Conservation (phyloP, 2,329 filamentous ascomycete genomes). For the Phialemoniopsis sp. region DNA sequence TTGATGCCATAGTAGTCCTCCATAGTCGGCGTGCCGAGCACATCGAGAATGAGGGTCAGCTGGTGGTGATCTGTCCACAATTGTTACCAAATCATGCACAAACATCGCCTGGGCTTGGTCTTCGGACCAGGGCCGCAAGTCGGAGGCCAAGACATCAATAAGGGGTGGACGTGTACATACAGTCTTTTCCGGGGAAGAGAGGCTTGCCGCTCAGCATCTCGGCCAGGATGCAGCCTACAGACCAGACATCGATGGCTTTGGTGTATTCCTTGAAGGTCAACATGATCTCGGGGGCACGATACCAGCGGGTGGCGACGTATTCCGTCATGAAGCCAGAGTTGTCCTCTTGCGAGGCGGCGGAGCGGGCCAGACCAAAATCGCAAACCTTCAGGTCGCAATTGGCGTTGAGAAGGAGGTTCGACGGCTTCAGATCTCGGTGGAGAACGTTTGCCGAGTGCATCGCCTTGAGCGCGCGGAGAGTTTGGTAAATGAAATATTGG, state of each 20-base stretch:
- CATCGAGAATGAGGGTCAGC: conserved; percentile 92
- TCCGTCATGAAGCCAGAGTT: conserved; percentile 99
- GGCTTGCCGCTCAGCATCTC: conserved; percentile 99
- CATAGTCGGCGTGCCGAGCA: conserved; percentile 97
- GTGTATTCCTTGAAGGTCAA: conserved; percentile 99
- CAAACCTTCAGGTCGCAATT: conserved; percentile 99
- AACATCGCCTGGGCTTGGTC: neutral
- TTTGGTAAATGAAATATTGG: conserved; percentile 99
- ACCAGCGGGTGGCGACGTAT: conserved; percentile 99
- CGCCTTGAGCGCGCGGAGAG: conserved; percentile 91
- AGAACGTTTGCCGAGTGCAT: conserved; percentile 99
- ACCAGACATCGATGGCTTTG: conserved; percentile 99
- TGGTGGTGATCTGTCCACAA: conserved; percentile 80
- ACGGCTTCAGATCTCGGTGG: conserved; percentile 95
- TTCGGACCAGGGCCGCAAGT: too few species aligned
- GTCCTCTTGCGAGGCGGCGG: conserved; percentile 94
- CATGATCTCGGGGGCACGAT: conserved; percentile 99
- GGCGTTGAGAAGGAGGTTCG: conserved; percentile 92
- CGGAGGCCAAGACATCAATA: neutral
- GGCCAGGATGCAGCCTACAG: conserved; percentile 93
- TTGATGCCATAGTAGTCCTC: conserved; percentile 99
- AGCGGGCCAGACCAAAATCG: conserved; percentile 94
- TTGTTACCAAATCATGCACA: conserved; percentile 7
- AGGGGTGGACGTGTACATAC: conserved; percentile 36
- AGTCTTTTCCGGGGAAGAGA: conserved; percentile 96